Conservation (phyloP, 2,329 filamentous ascomycete genomes). For the Aspergillus amoenus region DNA sequence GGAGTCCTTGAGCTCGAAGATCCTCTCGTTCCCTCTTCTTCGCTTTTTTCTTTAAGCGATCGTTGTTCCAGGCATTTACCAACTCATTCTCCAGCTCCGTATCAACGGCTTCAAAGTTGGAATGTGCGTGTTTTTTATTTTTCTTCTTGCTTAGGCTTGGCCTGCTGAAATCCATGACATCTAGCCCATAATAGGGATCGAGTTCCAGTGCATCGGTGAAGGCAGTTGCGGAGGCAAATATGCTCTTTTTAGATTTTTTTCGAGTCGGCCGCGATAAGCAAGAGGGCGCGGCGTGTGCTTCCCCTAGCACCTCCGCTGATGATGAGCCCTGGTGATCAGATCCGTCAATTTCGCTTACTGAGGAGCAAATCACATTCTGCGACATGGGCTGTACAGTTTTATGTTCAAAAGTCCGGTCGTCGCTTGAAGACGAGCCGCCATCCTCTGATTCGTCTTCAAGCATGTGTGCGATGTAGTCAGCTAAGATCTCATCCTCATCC, state of each 20-base stretch:
- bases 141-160: slow-evolving; percentile 65
- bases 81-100: slow-evolving; percentile 65
- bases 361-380: background rate
- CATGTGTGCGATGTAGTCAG: slow-evolving; percentile 44
- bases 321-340: background rate
- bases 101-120: slow-evolving; percentile 61
- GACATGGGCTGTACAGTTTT: background rate
- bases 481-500: slow-evolving; percentile 37
- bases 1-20: slow-evolving; percentile 63
- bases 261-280: background rate
- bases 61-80: slow-evolving; percentile 62
- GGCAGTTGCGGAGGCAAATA: slow-evolving; percentile 55
- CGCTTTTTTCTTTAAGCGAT: slow-evolving; percentile 68
- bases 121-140: slow-evolving; percentile 60
- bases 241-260: slow-evolving; percentile 4
- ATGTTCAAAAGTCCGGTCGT: background rate
- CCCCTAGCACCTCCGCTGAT: background rate
- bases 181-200: slow-evolving; percentile 68
- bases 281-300: background rate
- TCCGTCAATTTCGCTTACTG: background rate
- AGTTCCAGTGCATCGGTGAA: slow-evolving; percentile 60
- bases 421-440: background rate
- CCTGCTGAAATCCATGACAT: slow-evolving; percentile 79
- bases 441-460: slow-evolving; percentile 21
- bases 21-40: slow-evolving; percentile 70